A percentile compares a stretch with the other conserved stretches of the same genome.
These are phyloP conservation scores for Alloteropsis semialata DNA, from an alignment of 176 grass and related monocot species.

Conservation along the genomic window DNA sequence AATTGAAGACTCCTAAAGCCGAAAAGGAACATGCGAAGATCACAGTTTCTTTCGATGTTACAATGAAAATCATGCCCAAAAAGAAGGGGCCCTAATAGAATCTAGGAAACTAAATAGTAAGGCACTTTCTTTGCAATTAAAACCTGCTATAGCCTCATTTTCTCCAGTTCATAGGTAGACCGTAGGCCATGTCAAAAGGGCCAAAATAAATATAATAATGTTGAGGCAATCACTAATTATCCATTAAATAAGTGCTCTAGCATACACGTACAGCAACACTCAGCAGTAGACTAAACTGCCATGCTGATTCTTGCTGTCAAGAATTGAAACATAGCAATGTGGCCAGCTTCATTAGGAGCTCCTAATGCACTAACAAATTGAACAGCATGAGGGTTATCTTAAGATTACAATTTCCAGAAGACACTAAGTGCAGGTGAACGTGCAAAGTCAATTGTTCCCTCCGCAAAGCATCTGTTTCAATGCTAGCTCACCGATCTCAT, in stretches of 20 bases:
- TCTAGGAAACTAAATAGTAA: not conserved
- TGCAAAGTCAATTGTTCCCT: slow-evolving; percentile 3
- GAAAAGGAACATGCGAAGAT: not conserved
- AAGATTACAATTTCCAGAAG: slow-evolving; percentile 7
- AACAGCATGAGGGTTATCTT: not conserved
- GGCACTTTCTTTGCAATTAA: not conserved
- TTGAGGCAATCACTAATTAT: not conserved
- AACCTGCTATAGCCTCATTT: not conserved
- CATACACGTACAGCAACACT: not conserved
- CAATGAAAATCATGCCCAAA: not conserved
- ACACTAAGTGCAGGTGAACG: not conserved
- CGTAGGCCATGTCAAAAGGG: not conserved
- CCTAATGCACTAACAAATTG: not conserved
- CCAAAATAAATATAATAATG: not conserved
- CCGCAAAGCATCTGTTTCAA: not conserved
- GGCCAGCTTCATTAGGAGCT: not conserved
- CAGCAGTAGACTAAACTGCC: not conserved
- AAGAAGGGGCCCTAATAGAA: not conserved
- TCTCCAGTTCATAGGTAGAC: not conserved
- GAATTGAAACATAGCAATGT: slow-evolving; percentile 18
- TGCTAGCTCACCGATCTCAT: slow-evolving; percentile 4
- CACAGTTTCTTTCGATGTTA: not conserved
- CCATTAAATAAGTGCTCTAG: not conserved
- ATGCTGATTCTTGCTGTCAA: slow-evolving; percentile 20
- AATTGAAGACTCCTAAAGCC: not conserved